These are phyloP conservation scores for Lactarius tabidus DNA, from an alignment of 768 basidiomycete species.

Conservation along the genomic window DNA sequence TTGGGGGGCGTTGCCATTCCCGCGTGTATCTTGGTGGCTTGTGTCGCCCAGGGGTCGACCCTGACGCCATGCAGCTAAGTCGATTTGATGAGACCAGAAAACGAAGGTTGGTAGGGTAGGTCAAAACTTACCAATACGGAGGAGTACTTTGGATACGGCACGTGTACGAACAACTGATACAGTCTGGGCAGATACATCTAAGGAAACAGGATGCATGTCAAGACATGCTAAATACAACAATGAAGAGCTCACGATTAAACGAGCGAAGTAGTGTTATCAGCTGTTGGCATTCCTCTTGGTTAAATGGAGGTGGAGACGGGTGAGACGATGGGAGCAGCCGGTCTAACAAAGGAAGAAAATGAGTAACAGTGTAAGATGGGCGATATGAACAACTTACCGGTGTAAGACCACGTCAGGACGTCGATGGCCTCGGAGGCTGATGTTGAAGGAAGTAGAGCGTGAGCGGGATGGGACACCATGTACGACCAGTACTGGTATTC, in stretches of 20 bases:
- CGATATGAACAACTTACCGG: conserved; percentile 41
- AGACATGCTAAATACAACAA: conserved; percentile 1
- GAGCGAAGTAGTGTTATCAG: conserved; percentile 56
- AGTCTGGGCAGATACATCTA: conserved; percentile 3
- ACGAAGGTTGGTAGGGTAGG: neutral
- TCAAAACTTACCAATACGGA: conserved; percentile 22
- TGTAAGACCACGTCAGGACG: conserved; percentile 75
- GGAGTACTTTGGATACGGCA: conserved; percentile 23
- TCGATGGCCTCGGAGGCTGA: conserved; percentile 69
- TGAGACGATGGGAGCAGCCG: conserved; percentile 61
- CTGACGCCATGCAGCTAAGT: conserved; percentile 24
- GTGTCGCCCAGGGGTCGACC: conserved; percentile 9
- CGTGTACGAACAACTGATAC: conserved; percentile 23
- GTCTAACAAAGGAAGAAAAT: conserved; percentile 39
- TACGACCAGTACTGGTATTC: conserved; percentile 82
- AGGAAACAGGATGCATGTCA: neutral
- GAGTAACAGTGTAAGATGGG: neutral
- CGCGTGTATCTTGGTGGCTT: conserved; percentile 22
- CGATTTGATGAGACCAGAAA: neutral
- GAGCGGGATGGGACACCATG: conserved; percentile 75
- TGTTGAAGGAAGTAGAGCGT: conserved; percentile 50
- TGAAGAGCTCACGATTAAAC: conserved; percentile 30
- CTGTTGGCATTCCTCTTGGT: conserved; percentile 73
- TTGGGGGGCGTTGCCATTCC: neutral
- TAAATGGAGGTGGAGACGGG: conserved; percentile 61